Evolutionary conservation across 2,329 filamentous ascomycete species (phyloP), one percentile per base, ranked within the genome.

Genomic region (Onygenales sp.): DNA sequence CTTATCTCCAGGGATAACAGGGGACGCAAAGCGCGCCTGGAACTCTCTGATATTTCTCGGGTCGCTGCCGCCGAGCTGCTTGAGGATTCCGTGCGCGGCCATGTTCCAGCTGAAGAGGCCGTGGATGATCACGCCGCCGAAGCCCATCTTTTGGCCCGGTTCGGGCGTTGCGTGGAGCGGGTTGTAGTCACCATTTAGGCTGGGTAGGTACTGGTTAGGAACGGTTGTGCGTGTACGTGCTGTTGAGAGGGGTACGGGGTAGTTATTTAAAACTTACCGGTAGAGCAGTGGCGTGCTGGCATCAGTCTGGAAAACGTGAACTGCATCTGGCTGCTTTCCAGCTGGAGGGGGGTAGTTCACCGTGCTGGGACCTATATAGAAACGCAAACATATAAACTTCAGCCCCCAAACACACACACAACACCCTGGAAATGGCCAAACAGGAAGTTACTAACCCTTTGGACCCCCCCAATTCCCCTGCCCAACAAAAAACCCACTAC

Each of bases 161-260:
- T 89, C 87, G 10, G 89, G 89, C 14, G 87, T 87, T 6, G 88
- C 89, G 67, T 95, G 90, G 37, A 95, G 83, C 32, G 90, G 91
- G 75, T 95, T 95, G 73, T 95, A 95, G 74, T 95, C 91, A 59
- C 90, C 90, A 63, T 95, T 95, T 49, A 95, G 79, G 58, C 88
- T 81, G 58, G 11, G 32, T 48, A 40, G 17, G 40, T 43, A n/a
- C 6, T 44, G n/a, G 7, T 45, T 40, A n/a, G 31, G 42, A 44
- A 21, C 27, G 36, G 39, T 17, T 17, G 17, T 17, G 17, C 17
- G 17, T 17, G 17, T 33, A 4, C 21, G 2, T 37, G 10, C 44
- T 9, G 13, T 10, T 10, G 11, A 34, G 33, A 17, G 27, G 4
- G 36, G 21, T 6, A n/a, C 13, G 13, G 9, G 21, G 11, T 43